A percentile compares a stretch with the other conserved stretches of the same genome.
phyloP scores from a whole-genome alignment of 352 stramenopile genomes.

The Globisporangium recalcitrans region DNA sequence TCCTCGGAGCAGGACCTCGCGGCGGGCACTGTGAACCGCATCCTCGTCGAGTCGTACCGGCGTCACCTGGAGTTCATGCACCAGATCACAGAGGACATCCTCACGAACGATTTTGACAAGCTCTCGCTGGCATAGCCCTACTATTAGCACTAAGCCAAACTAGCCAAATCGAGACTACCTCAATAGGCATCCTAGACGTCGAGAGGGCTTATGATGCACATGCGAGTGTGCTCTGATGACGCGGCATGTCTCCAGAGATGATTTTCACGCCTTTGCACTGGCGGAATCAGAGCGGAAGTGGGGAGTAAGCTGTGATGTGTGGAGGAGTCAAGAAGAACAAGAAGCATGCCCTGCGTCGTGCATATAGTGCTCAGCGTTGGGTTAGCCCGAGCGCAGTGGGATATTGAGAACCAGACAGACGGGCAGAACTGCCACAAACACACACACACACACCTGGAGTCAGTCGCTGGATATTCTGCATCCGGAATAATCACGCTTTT shows the following conservation, averaged over 20 bases:
- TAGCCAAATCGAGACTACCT: not conserved
- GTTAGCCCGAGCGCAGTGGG: too few species aligned
- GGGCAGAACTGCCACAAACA: not conserved
- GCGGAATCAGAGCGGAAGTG: not conserved
- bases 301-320: too few species aligned
- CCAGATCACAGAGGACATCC: constrained; percentile 29
- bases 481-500: not conserved
- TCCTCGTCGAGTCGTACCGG: constrained; percentile 44
- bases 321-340: too few species aligned
- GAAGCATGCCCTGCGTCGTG: too few species aligned
- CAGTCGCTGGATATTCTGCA: not conserved
- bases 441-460: too few species aligned
- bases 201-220: too few species aligned
- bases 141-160: too few species aligned
- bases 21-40: constrained; percentile 37
- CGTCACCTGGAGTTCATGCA: constrained; percentile 12
- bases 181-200: too few species aligned
- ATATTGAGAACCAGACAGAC: not conserved
- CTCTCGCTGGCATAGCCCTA: constrained; percentile 1
- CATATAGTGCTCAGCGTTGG: too few species aligned
- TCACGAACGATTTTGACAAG: constrained; percentile 11
- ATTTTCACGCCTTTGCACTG: not conserved
- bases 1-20: constrained; percentile 14
- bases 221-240: too few species aligned
- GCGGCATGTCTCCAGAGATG: not conserved